phyloP scores from a whole-genome alignment of 1,284 basidiomycete genomes.

The Sphaerobolus stellatus region DNA sequence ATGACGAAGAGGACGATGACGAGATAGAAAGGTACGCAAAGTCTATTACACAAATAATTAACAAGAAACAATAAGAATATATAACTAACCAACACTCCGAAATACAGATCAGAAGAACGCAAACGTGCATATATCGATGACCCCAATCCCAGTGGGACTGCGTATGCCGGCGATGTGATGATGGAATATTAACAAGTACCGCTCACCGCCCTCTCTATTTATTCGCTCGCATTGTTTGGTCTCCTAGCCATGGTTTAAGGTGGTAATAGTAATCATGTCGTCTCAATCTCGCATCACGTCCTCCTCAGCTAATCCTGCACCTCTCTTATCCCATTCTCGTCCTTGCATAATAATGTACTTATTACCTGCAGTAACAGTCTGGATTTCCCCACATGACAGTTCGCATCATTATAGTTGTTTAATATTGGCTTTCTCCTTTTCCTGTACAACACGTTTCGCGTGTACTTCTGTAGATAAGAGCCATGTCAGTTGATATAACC shows the following conservation, averaged over 20 bases:
- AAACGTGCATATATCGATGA: constrained; percentile 16
- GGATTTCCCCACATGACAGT: no score
- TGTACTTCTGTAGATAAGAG: constrained; percentile 57
- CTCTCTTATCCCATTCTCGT: not conserved
- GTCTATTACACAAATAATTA: not conserved
- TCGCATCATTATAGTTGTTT: constrained; percentile 72
- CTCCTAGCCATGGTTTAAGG: not conserved
- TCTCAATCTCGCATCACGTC: not conserved
- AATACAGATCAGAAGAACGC: constrained; percentile 11
- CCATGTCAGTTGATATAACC: constrained; percentile 4
- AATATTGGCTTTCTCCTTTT: constrained; percentile 78
- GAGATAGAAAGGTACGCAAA: constrained; percentile 41
- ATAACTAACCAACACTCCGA: constrained; percentile 3
- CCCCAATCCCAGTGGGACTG: no score
- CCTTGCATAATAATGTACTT: no score
- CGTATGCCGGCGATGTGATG: no score
- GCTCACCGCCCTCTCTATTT: no score
- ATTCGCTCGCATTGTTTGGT: no score
- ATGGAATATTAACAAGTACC: no score
- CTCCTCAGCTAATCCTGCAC: not conserved
- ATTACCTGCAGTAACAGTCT: no score
- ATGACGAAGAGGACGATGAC: constrained; percentile 65
- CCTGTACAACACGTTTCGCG: constrained; percentile 72
- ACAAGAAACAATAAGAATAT: not conserved
- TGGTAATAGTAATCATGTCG: constrained; percentile 22